A percentile compares a stretch with the other conserved stretches of the same genome.
These are phyloP conservation scores for Kandelia obovata DNA, from an alignment of 345 rosid genomes.

Conservation along the genomic window DNA sequence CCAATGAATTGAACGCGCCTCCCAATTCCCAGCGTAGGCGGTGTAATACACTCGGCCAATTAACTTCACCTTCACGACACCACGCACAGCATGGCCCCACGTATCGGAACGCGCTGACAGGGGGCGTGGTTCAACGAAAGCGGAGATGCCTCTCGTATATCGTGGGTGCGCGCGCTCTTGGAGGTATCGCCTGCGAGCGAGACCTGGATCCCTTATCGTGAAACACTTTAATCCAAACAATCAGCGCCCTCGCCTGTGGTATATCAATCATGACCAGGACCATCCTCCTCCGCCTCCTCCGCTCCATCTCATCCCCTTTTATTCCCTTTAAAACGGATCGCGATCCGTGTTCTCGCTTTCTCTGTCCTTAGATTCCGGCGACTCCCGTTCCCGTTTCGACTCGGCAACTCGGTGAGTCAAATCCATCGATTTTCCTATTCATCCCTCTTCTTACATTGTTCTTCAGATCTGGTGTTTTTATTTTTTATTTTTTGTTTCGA, in stretches of 20 bases:
- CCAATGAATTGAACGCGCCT: no score
- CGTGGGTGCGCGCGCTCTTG: background rate
- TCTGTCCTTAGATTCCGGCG: slow-evolving; percentile 7
- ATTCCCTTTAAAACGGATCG: slow-evolving; percentile 19
- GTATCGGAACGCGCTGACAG: background rate
- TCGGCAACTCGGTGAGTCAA: slow-evolving; percentile 32
- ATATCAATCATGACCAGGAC: slow-evolving; percentile 29
- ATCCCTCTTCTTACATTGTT: background rate
- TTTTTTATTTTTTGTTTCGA: background rate
- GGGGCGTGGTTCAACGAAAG: background rate
- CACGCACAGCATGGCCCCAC: background rate
- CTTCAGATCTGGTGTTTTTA: slow-evolving; percentile 19
- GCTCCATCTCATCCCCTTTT: slow-evolving; percentile 15
- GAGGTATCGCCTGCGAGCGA: slow-evolving; percentile 19
- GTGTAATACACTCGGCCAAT: background rate
- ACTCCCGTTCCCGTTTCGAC: slow-evolving; percentile 6
- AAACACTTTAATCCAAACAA: slow-evolving; percentile 7
- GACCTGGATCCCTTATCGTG: slow-evolving; percentile 21
- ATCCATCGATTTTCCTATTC: background rate
- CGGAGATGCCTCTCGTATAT: background rate
- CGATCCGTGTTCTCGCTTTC: slow-evolving; percentile 25
- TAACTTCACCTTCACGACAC: background rate
- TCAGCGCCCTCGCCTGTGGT: slow-evolving; percentile 1
- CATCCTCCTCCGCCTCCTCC: background rate
- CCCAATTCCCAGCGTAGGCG: no score